Evolutionary conservation across 106 monocot genomes (phyloP).

Genomic region (Ottelia alismoides): DNA sequence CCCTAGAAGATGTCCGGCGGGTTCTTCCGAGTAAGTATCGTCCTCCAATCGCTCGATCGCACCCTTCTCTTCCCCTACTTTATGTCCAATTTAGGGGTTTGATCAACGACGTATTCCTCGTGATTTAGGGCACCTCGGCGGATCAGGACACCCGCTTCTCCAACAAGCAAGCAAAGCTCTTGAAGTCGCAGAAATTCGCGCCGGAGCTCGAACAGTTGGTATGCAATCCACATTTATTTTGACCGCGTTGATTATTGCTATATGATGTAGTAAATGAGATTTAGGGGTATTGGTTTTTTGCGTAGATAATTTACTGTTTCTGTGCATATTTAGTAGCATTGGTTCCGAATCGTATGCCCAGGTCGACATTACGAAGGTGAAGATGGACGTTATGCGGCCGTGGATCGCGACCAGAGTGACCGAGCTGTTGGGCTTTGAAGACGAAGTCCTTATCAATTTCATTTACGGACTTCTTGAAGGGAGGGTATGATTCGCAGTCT

Average conservation of each 20-base stretch:
- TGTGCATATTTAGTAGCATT: no score
- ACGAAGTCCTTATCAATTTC: conserved; percentile 97
- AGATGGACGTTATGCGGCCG: conserved; percentile 90
- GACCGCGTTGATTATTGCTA: no score
- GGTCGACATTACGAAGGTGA: conserved; percentile 90
- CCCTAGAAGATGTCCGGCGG: conserved; percentile 88
- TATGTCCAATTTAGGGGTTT: no score
- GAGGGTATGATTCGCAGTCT: no score
- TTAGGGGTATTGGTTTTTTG: no score
- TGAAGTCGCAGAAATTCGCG: conserved; percentile 87
- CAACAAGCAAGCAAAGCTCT: conserved; percentile 98
- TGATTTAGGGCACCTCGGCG: conserved; percentile 95
- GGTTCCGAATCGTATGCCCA: no score
- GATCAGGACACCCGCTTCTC: conserved; percentile 99
- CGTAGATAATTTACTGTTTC: no score
- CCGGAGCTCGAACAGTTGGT: conserved; percentile 85
- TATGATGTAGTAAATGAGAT: no score
- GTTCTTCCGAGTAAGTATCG: conserved; percentile 64
- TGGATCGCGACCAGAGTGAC: conserved; percentile 93
- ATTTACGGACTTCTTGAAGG: conserved; percentile 76
- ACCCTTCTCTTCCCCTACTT: no score
- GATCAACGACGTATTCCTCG: no score
- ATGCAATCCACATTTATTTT: no score
- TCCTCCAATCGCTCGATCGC: no score
- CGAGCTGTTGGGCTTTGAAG: conserved; percentile 89